Conservation (phyloP, 257 asterid species). For the Verbascum thapsus region DNA sequence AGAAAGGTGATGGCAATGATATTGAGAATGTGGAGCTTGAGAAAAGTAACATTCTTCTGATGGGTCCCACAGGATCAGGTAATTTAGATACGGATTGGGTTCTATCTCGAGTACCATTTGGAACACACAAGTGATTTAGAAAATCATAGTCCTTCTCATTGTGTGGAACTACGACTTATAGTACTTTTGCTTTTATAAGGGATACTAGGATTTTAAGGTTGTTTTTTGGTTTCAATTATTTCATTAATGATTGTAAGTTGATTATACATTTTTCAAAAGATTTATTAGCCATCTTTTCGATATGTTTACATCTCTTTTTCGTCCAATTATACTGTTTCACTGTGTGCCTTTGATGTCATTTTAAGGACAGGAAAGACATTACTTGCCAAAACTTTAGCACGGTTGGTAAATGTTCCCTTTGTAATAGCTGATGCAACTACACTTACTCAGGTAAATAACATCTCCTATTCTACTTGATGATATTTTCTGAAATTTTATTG, state of each 20-base stretch:
- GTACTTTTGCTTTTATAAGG: slow-evolving; percentile 16
- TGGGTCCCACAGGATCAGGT: slow-evolving; percentile 99
- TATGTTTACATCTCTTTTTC: slow-evolving; percentile 8
- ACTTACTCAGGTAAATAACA: slow-evolving; percentile 84
- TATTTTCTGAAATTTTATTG: slow-evolving; percentile 8
- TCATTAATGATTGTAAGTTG: slow-evolving; percentile 11
- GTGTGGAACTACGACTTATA: slow-evolving; percentile 11
- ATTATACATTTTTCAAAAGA: no score
- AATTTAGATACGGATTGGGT: slow-evolving; percentile 42
- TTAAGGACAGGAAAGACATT: slow-evolving; percentile 99
- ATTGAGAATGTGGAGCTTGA: slow-evolving; percentile 84
- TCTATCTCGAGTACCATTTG: slow-evolving; percentile 11
- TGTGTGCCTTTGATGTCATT: slow-evolving; percentile 50
- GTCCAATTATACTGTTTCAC: slow-evolving; percentile 53
- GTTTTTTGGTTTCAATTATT: neutral
- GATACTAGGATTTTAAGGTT: slow-evolving; percentile 7
- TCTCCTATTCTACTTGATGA: slow-evolving; percentile 21
- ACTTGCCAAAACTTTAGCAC: slow-evolving; percentile 98
- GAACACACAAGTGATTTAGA: neutral
- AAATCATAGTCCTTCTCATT: neutral
- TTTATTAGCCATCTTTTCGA: neutral
- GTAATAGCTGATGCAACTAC: slow-evolving; percentile 99
- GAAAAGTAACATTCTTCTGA: slow-evolving; percentile 95
- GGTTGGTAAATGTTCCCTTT: slow-evolving; percentile 94
- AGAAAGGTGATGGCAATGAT: slow-evolving; percentile 55